Base-by-base conservation (phyloP, 805 yeast genomes). In the Saccharomyces jurei region DNA sequence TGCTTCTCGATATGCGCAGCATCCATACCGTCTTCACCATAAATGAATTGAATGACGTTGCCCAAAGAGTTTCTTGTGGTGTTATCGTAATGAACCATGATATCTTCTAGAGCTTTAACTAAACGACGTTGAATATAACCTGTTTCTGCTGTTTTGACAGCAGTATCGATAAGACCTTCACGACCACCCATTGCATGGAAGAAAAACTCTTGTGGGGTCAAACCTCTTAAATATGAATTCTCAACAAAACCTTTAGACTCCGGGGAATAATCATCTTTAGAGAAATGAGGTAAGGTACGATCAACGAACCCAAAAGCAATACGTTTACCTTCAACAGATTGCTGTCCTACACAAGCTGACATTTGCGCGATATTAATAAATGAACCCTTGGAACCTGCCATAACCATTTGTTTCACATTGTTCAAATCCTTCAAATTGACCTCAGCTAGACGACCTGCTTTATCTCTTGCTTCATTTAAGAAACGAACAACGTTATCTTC, bases 141-240 rank as follows among this genome's bases (percentile, higher is more conserved):
- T 28, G 98, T 91, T 75, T 92, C 98, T 2, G 99, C 98, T 46
- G 99, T 94, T 73, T 94, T 94, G 50, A 94, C 99, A 14, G 99
- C 99, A 53, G 99, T 94, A 80, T 94, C 99, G 71, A 94, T 95
- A 70, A 94, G 79, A 79, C 99, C 99, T 77, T 94, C 99, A 81
- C 99, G 89, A 78, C 99, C 99, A 68, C 99, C 98, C 97, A 94
- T 94, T 52, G 98, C 97, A 71, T 94, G 99, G 86, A 94, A 94
- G 71, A 94, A 91, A 72, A 94, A 94, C 72, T 94, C 99, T 73
- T 94, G 98, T 32, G 99, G 99, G 5, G 99, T 91, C 66, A 94
- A 79, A 41, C 99, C 99, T 77, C 98, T 84, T 69, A 92, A 79
- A 69, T 94, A 94, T 13, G 99, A 94, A 70, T 94, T 94, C 72